Evolutionary conservation across 768 basidiomycete genomes (phyloP), one percentile per base, ranked within the genome.

Genomic region (Mrakia blollopis): DNA sequence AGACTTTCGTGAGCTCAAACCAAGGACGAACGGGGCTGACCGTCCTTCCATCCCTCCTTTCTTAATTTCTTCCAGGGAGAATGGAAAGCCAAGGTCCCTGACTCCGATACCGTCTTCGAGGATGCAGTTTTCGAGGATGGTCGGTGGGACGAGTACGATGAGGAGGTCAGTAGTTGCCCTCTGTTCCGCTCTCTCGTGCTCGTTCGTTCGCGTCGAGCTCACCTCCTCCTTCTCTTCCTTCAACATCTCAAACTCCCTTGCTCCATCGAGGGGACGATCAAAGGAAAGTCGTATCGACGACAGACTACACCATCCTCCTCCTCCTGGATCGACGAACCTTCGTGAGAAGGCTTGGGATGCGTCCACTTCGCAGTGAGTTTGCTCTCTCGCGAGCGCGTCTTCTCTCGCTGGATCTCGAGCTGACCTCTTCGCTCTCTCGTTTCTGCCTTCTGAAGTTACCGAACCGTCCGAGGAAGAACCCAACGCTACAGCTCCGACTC

Each of bases 101-200:
- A 78, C n/a, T 47, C 35, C 18, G 63, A 67, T n/a, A 67, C 65
- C 3, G 72, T 52, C 57, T 78, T 78, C 35, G 73, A 73, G 13
- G 16, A 35, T 7, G 62, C 74, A 67, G 77, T 41, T 13, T 78
- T 78, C n/a, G 77, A 78, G 52, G 77, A 78, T 41, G 77, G 73
- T 28, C 62, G 77, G 7, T 78, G 77, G 77, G 77, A 78, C 61
- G 77, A 78, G 68, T 78, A 78, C 67, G 77, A 78, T 32, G 77
- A 78, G 44, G 71, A 73, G 41, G 75, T 76, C 1, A 70, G 75
- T 74, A 37, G n/a, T 52, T 41, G n/a, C 57, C 9, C 23, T 67
- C 41, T 28, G 0, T 23, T 35, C 63, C 32, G 18, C 25, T 28
- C 50, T 25, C 18, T n/a, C n/a, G 13, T 18, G 14, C 39, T n/a